Evolutionary conservation across 495 filamentous ascomycete genomes (phyloP).

Genomic region (Penicillium paradoxum): DNA sequence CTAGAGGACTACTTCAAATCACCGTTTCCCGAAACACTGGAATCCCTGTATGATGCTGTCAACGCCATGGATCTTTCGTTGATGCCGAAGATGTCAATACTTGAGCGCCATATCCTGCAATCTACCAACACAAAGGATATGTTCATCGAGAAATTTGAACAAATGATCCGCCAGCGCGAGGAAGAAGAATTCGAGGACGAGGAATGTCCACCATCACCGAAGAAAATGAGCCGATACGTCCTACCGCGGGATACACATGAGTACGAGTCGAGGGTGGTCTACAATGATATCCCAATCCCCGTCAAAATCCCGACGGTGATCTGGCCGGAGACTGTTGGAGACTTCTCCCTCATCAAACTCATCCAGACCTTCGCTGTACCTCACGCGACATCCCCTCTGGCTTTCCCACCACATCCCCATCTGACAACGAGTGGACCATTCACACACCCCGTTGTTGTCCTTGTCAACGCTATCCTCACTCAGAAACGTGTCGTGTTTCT

Average conservation of each 20-base stretch:
- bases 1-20: constrained; percentile 97
- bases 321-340: constrained; percentile 92
- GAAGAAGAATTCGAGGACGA: constrained; percentile 40
- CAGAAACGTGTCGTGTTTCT: constrained; percentile 96
- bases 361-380: constrained; percentile 86
- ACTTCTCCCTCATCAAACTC: constrained; percentile 95
- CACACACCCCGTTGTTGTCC: constrained; percentile 51
- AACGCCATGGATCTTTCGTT: constrained; percentile 96
- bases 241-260: constrained; percentile 94
- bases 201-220: constrained; percentile 41
- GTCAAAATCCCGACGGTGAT: constrained; percentile 92
- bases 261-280: constrained; percentile 90
- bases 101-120: constrained; percentile 84
- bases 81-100: constrained; percentile 77
- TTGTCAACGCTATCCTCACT: constrained; percentile 68
- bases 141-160: constrained; percentile 95
- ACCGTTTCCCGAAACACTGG: constrained; percentile 83
- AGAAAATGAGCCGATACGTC: constrained; percentile 50
- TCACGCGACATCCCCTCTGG: constrained; percentile 74
- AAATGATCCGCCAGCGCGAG: constrained; percentile 73
- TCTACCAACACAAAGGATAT: constrained; percentile 90
- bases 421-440: constrained; percentile 82
- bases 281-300: constrained; percentile 91
- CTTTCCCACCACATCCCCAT: constrained; percentile 84
- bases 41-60: constrained; percentile 81